Evolutionary conservation across 2,329 filamentous ascomycete species (phyloP).

Genomic region (Penicillium decumbens): DNA sequence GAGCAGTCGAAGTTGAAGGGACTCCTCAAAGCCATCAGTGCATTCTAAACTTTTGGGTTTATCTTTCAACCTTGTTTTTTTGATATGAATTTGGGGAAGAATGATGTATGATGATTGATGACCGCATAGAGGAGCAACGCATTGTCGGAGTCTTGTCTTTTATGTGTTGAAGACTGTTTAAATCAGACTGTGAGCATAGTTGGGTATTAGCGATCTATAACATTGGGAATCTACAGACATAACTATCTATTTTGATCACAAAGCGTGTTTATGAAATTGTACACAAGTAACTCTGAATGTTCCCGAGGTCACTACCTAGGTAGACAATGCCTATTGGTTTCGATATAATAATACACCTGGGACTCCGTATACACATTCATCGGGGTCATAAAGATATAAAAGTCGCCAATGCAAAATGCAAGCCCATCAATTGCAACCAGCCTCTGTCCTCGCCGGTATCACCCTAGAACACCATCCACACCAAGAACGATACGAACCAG

Average conservation of each 20-base stretch:
- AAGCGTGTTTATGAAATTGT: too few relatives aligned
- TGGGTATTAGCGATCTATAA: neutral
- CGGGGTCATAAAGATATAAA: neutral
- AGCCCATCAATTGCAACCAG: neutral
- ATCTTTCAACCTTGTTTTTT: constrained; percentile 13
- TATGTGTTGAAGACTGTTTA: constrained; percentile 9
- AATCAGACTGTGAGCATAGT: constrained; percentile 10
- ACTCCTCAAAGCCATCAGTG: constrained; percentile 30
- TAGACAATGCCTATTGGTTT: neutral
- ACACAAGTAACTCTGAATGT: neutral
- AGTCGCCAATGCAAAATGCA: neutral
- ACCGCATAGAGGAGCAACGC: constrained; percentile 23
- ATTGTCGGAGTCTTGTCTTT: constrained; percentile 23
- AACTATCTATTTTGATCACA: too few relatives aligned
- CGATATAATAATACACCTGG: too few relatives aligned
- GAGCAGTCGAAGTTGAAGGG: constrained; percentile 30
- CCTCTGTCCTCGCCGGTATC: constrained; percentile 48
- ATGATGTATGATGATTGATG: constrained; percentile 10
- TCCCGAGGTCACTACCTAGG: too few relatives aligned
- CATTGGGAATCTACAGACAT: too few relatives aligned
- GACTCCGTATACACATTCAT: neutral
- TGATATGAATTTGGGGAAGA: constrained; percentile 5
- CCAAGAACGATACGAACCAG: constrained; percentile 69
- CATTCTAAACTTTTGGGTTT: constrained; percentile 19
- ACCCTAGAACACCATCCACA: constrained; percentile 87